Conservation (phyloP, 164 flowering plant genomes). For the Liriodendron chinense region DNA sequence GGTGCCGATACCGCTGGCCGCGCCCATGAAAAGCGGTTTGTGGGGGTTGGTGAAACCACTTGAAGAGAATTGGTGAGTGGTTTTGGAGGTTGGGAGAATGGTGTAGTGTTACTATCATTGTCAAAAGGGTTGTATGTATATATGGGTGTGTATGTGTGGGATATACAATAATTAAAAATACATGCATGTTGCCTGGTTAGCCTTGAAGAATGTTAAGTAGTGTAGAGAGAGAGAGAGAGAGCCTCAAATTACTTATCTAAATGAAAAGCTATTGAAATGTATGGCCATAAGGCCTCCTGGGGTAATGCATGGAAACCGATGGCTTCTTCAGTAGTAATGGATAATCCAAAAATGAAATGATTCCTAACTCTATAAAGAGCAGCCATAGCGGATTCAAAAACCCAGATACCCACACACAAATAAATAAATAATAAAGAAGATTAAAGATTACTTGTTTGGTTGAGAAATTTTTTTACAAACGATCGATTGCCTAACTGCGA, state of each 20-base stretch:
- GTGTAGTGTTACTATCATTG: not conserved
- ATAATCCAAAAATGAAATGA: too few species aligned
- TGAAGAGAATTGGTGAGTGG: not conserved
- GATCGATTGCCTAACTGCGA: too few species aligned
- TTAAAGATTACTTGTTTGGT: too few species aligned
- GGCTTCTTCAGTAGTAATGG: too few species aligned
- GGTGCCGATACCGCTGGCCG: slow-evolving; percentile 11
- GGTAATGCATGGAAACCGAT: too few species aligned
- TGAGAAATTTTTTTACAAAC: too few species aligned
- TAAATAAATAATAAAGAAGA: too few species aligned
- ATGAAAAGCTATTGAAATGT: too few species aligned
- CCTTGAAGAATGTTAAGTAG: not conserved
- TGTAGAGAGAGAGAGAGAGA: not conserved
- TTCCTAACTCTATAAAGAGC: too few species aligned
- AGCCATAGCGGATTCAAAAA: too few species aligned
- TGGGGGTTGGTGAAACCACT: not conserved
- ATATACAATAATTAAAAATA: not conserved
- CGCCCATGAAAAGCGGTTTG: slow-evolving; percentile 2
- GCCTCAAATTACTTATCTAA: slow-evolving; percentile 3
- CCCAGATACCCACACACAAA: too few species aligned
- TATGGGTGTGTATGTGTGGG: not conserved
- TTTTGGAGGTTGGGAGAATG: not conserved
- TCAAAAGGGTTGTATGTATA: not conserved
- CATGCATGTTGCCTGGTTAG: not conserved
- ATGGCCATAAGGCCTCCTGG: too few species aligned